Evolutionary conservation across 139 green algal species (phyloP), one percentile per base, ranked within the genome.

Genomic region (Chlorella sp.): DNA sequence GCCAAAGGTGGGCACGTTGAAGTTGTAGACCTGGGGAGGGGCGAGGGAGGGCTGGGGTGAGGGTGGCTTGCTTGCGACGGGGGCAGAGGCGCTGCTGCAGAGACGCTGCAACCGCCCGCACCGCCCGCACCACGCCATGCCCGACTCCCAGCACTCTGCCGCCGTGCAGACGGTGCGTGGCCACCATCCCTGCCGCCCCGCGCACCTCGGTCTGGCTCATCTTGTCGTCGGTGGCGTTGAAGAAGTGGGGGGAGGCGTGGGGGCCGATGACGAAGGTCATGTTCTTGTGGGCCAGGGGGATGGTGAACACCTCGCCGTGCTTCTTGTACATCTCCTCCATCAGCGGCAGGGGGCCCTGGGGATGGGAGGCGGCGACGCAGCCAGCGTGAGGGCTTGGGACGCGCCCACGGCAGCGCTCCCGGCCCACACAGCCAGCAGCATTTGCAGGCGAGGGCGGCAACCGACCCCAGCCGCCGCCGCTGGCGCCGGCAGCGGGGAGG

Each of bases 1-100:
- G 17, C 97, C 97, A 87, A 99, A 99, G 6, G 97, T 99, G 17
- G 97, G 97, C 26, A 99, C 94, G 88, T 98, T 98, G 92, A 98
- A 99, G 73, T 95, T 86, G 87, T 99, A 99, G 69, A 99, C 96
- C 94, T 98, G 88, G 57, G 34, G 68, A 20, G 51, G 26, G 32
- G 17, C 11, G 17, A 1, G 6, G 21, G 28, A 21, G 11, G 23
- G 44, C 9, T 51, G n/a, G 44, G n/a, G n/a, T n/a, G n/a, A n/a
- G n/a, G n/a, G n/a, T n/a, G n/a, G n/a, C n/a, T n/a, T n/a, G n/a
- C n/a, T n/a, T n/a, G n/a, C n/a, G n/a, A n/a, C n/a, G n/a, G n/a
- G n/a, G n/a, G n/a, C n/a, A n/a, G n/a, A n/a, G n/a, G n/a, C n/a
- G n/a, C n/a, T n/a, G n/a, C n/a, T n/a, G n/a, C n/a, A n/a, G n/a